Conservation (phyloP, 179 eudicot genomes). For the Drosera spatulata region DNA sequence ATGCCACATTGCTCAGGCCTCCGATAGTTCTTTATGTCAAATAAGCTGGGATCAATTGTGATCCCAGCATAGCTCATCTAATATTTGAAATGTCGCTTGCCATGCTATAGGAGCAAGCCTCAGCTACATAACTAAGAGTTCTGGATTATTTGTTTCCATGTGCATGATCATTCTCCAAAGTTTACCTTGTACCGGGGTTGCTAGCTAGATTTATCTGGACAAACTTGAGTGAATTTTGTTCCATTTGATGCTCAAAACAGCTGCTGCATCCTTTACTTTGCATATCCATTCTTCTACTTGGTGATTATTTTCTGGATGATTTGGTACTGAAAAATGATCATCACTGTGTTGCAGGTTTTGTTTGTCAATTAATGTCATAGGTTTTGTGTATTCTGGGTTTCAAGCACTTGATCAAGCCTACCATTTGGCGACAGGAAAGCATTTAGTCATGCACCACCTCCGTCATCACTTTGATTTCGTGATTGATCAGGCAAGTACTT, state of each 20-base stretch:
- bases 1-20: too few relatives aligned
- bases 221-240: too few relatives aligned
- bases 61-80: too few relatives aligned
- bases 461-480: slow-evolving; percentile 55
- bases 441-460: slow-evolving; percentile 33
- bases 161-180: too few relatives aligned
- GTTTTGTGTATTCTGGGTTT: slow-evolving; percentile 51
- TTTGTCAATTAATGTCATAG: slow-evolving; percentile 49
- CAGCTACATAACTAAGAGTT: too few relatives aligned
- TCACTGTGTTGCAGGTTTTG: slow-evolving; percentile 44
- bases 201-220: too few relatives aligned
- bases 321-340: neutral
- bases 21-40: too few relatives aligned
- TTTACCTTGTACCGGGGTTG: too few relatives aligned
- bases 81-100: too few relatives aligned
- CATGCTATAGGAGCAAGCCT: too few relatives aligned
- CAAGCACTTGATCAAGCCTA: slow-evolving; percentile 47
- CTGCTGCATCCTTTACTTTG: neutral
- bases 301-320: neutral
- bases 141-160: too few relatives aligned
- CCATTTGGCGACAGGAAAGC: slow-evolving; percentile 36
- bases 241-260: neutral
- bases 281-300: neutral
- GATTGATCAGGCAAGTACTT: slow-evolving; percentile 67
- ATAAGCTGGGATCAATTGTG: too few relatives aligned